Evolutionary conservation across 495 filamentous ascomycete genomes (phyloP).

Genomic region (Trichoderma gamsii): DNA sequence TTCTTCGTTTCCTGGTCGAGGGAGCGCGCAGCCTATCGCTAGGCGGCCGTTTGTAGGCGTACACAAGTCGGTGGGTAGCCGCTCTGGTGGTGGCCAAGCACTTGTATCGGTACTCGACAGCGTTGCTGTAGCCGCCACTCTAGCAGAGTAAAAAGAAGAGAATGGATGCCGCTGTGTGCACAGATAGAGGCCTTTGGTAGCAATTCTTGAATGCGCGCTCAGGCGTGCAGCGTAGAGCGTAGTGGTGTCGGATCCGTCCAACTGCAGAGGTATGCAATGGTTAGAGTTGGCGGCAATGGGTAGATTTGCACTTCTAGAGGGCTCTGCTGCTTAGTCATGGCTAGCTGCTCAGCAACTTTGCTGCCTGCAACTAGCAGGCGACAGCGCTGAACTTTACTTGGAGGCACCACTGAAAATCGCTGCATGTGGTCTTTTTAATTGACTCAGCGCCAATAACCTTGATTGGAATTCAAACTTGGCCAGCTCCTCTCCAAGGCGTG

Average conservation of each 20-base stretch:
- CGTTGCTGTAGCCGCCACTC: not conserved
- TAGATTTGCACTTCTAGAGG: constrained; percentile 10
- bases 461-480: no score
- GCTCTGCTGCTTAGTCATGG: constrained; percentile 4
- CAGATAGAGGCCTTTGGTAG: not conserved
- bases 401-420: no score
- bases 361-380: not conserved
- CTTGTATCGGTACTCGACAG: not conserved
- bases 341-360: not conserved
- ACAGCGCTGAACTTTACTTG: not conserved
- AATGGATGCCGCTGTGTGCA: not conserved
- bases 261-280: constrained; percentile 10
- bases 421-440: no score
- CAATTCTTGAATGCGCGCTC: not conserved
- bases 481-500: no score
- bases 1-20: not conserved
- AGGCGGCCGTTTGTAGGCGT: constrained; percentile 1
- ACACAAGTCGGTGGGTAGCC: constrained; percentile 12
- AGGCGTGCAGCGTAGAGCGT: constrained; percentile 1
- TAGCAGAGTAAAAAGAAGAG: not conserved
- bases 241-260: constrained; percentile 4
- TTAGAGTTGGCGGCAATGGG: constrained; percentile 2
- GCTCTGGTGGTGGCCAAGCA: not conserved
- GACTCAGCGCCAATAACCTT: no score
- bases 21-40: not conserved